These are phyloP conservation scores for Usnea hakonensis DNA, from an alignment of 495 filamentous ascomycete genomes.

Conservation along the genomic window DNA sequence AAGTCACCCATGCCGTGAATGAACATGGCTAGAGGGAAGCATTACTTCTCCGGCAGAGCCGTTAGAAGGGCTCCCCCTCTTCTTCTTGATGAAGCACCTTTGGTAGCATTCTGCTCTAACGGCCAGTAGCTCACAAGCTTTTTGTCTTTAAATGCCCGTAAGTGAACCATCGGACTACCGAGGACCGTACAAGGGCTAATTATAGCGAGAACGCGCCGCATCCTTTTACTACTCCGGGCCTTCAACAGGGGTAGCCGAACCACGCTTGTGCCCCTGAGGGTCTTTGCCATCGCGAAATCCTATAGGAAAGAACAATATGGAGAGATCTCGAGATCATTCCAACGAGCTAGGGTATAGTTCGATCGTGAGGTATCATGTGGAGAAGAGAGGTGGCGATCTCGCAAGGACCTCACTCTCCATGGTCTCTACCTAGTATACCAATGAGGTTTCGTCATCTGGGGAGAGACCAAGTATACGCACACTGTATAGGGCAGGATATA, in stretches of 20 bases:
- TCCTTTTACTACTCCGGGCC: conserved; percentile 40
- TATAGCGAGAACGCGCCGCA: conserved; percentile 45
- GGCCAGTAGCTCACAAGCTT: conserved; percentile 37
- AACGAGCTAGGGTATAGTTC: conserved; percentile 3
- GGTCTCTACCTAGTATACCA: neutral
- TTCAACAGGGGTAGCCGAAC: conserved; percentile 49
- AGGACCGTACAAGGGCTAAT: conserved; percentile 39
- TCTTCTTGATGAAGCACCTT: conserved; percentile 25
- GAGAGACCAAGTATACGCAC: neutral
- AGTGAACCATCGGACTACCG: conserved; percentile 45
- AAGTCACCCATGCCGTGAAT: conserved; percentile 41
- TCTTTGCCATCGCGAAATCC: conserved; percentile 6
- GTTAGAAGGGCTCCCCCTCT: conserved; percentile 24
- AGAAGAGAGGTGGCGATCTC: conserved; percentile 1
- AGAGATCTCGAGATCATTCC: neutral
- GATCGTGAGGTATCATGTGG: conserved; percentile 7
- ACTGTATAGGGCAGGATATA: conserved; percentile 1
- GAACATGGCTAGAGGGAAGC: conserved; percentile 38
- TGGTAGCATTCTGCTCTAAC: conserved; percentile 23
- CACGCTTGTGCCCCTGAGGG: conserved; percentile 21
- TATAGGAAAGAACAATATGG: conserved; percentile 7
- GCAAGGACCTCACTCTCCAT: conserved; percentile 11
- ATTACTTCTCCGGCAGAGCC: conserved; percentile 6
- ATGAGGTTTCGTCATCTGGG: neutral
- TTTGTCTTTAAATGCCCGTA: conserved; percentile 50